Evolutionary conservation across 1,284 basidiomycete species (phyloP).

Genomic region (Vanrija sp.): DNA sequence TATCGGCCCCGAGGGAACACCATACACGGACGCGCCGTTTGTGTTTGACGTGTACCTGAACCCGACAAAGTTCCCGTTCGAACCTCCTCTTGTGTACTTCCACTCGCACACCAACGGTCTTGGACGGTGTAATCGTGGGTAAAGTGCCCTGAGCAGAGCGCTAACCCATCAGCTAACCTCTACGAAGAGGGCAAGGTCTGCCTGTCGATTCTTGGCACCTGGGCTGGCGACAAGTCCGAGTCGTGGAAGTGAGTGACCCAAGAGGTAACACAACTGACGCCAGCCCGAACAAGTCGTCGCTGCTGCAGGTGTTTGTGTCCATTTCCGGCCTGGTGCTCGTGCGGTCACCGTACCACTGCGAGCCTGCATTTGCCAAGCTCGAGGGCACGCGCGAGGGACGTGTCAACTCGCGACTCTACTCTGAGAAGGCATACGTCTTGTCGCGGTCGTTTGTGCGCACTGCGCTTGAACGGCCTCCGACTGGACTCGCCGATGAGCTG

Average conservation of each 20-base stretch:
- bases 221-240: slow-evolving; percentile 81
- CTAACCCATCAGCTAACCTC: slow-evolving; percentile 60
- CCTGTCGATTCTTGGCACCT: slow-evolving; percentile 83
- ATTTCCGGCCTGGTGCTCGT: slow-evolving; percentile 91
- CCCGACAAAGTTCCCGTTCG: slow-evolving; percentile 73
- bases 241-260: slow-evolving; percentile 58
- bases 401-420: slow-evolving; percentile 58
- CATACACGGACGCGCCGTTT: slow-evolving; percentile 88
- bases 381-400: slow-evolving; percentile 82
- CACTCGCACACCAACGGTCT: slow-evolving; percentile 91
- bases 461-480: slow-evolving; percentile 71
- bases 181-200: slow-evolving; percentile 97
- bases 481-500: slow-evolving; percentile 69
- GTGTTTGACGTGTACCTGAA: slow-evolving; percentile 91
- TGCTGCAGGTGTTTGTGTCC: slow-evolving; percentile 87
- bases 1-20: slow-evolving; percentile 88
- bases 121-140: slow-evolving; percentile 62
- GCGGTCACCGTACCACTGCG: slow-evolving; percentile 89
- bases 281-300: slow-evolving; percentile 62
- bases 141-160: neutral
- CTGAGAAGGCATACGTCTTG: slow-evolving; percentile 85
- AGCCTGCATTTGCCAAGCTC: slow-evolving; percentile 83
- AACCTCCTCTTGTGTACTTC: slow-evolving; percentile 84
- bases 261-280: no score
- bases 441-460: slow-evolving; percentile 82